Conservation (phyloP, 169 alveolate genomes). For the Plasmodium yoelii region DNA sequence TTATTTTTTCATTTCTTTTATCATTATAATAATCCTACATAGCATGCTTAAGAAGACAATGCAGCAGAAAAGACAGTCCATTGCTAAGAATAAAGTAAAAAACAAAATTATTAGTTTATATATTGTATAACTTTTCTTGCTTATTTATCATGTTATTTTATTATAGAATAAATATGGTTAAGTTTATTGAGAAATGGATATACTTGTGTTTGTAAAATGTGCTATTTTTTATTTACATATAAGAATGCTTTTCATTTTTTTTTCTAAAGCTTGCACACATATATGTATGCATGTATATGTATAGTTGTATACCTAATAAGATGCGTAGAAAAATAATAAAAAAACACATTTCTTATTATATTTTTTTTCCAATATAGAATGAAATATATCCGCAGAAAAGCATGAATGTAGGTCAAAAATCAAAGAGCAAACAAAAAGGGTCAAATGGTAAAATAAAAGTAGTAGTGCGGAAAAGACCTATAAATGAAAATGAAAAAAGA, state of each 20-base stretch:
- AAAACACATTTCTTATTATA: too few species aligned
- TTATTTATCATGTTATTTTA: too few species aligned
- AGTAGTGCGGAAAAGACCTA: conserved; percentile 96
- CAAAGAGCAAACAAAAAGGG: conserved; percentile 21
- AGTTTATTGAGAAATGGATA: too few species aligned
- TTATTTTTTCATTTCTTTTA: neutral
- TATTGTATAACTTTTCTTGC: too few species aligned
- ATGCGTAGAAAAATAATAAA: too few species aligned
- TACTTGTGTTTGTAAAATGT: too few species aligned
- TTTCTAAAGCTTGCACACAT: neutral
- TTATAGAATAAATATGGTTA: too few species aligned
- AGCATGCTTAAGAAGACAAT: conserved; percentile 51
- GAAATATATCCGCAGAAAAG: conserved; percentile 63
- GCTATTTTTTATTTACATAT: too few species aligned
- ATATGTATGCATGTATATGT: neutral
- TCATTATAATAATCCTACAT: neutral
- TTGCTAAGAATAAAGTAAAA: conserved; percentile 40
- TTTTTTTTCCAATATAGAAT: conserved; percentile 4
- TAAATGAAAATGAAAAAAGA: conserved; percentile 91
- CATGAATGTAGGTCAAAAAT: conserved; percentile 49
- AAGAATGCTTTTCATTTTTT: too few species aligned
- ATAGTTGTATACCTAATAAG: neutral
- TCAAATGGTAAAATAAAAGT: conserved; percentile 88
- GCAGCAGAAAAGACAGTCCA: conserved; percentile 75
- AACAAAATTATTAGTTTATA: neutral